Percentiles rank a stretch among this genome's conserved stretches.
phyloP scores from a whole-genome alignment of 1,139 yeast genomes.

The Pichia sp. region DNA sequence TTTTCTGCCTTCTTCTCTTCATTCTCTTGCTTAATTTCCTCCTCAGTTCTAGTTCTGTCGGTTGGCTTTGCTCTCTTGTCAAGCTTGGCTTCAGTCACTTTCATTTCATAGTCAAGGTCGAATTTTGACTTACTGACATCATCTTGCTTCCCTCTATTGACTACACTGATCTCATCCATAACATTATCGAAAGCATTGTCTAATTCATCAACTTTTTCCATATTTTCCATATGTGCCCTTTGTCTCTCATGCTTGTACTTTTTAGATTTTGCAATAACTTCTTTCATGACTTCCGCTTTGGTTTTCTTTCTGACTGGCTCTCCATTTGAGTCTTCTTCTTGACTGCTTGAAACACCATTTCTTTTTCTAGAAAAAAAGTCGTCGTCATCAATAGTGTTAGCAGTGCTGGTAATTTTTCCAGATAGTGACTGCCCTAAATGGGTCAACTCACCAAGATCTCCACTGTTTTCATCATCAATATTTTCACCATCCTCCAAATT shows the following conservation, averaged over 20 bases:
- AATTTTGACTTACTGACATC: constrained; percentile 36
- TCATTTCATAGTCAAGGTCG: constrained; percentile 65
- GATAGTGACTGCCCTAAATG: constrained; percentile 65
- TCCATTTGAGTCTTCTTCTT: constrained; percentile 33
- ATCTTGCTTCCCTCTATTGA: constrained; percentile 25
- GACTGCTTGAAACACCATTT: constrained; percentile 31
- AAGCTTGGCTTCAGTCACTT: constrained; percentile 72
- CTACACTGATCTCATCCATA: constrained; percentile 50
- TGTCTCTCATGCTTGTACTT: constrained; percentile 87
- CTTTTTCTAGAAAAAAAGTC: constrained; percentile 32
- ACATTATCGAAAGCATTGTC: constrained; percentile 78
- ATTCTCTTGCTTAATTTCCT: constrained; percentile 69
- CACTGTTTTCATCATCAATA: constrained; percentile 37
- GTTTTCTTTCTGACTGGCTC: constrained; percentile 62
- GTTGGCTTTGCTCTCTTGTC: constrained; percentile 93
- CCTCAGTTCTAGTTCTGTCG: constrained; percentile 91
- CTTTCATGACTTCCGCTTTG: constrained; percentile 95
- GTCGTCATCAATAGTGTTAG: constrained; percentile 39
- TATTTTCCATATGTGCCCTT: constrained; percentile 63
- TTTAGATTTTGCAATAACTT: constrained; percentile 91
- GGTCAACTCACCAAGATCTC: constrained; percentile 49
- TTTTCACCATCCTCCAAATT: constrained; percentile 73
- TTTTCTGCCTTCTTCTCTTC: constrained; percentile 62
- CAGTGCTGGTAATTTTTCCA: constrained; percentile 26
- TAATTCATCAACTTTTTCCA: constrained; percentile 66